phyloP scores from a whole-genome alignment of 768 basidiomycete species.

The Naganishia vishniacii region DNA sequence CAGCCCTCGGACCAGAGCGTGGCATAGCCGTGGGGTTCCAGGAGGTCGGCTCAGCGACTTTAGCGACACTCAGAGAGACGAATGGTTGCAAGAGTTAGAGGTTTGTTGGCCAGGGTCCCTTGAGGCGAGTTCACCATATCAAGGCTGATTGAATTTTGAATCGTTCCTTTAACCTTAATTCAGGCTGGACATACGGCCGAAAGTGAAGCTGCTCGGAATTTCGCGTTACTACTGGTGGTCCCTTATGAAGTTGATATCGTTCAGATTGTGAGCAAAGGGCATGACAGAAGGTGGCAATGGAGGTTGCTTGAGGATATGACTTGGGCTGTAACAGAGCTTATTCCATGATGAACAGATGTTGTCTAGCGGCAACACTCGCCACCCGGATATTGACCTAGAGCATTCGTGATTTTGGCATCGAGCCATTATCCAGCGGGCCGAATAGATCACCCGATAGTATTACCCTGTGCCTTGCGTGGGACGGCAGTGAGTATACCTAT shows the following conservation, averaged over 20 bases:
- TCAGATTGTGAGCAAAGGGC: constrained; percentile 1
- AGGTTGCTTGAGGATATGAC: constrained; percentile 6
- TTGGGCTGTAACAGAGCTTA: constrained; percentile 9
- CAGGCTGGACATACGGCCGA: background rate
- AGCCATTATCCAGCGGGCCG: no score
- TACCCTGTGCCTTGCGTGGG: no score
- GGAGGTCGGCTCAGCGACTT: background rate
- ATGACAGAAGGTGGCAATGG: constrained; percentile 18
- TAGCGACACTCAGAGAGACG: background rate
- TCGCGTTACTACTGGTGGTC: constrained; percentile 15
- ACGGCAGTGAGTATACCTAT: no score
- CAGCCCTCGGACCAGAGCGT: background rate
- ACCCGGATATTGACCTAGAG: no score
- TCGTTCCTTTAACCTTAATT: no score
- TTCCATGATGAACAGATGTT: no score
- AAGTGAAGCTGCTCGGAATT: constrained; percentile 13
- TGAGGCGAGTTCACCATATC: background rate
- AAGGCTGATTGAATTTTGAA: background rate
- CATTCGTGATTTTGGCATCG: no score
- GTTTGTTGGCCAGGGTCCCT: background rate
- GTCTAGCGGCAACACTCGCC: no score
- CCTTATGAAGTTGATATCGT: constrained; percentile 24
- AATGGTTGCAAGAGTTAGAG: constrained; percentile 4
- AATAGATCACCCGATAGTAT: no score
- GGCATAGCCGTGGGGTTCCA: constrained; percentile 5